Evolutionary conservation across 2,329 filamentous ascomycete species (phyloP).

Genomic region (Fusarium liriodendri): DNA sequence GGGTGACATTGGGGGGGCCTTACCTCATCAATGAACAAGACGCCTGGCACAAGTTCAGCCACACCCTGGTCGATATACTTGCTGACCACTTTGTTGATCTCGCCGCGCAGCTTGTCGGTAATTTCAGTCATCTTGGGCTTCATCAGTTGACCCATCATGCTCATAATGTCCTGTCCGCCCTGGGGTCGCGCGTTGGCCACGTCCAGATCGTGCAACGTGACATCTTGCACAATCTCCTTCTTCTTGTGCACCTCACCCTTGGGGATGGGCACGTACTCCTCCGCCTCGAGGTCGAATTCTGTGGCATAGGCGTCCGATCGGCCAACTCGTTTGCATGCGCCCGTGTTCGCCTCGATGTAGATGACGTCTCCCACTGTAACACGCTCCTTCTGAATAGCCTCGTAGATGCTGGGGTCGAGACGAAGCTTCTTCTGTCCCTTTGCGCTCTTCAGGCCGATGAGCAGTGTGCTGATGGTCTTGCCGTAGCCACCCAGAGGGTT

Average conservation of each 20-base stretch:
- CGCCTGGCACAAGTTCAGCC: slow-evolving; percentile 96
- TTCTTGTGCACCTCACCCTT: slow-evolving; percentile 99
- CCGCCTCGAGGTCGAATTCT: slow-evolving; percentile 97
- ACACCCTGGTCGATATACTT: slow-evolving; percentile 99
- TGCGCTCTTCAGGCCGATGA: slow-evolving; percentile 94
- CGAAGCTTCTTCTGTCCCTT: slow-evolving; percentile 98
- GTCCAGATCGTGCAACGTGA: slow-evolving; percentile 95
- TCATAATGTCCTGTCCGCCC: slow-evolving; percentile 99
- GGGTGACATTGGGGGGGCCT: slow-evolving; percentile 26
- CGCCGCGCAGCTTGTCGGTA: slow-evolving; percentile 92
- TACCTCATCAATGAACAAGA: slow-evolving; percentile 99
- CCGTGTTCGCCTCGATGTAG: slow-evolving; percentile 99
- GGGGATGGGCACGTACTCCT: slow-evolving; percentile 98
- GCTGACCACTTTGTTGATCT: slow-evolving; percentile 99
- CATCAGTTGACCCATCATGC: slow-evolving; percentile 99
- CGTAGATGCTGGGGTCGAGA: slow-evolving; percentile 97
- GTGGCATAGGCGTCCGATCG: slow-evolving; percentile 97
- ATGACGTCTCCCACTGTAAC: slow-evolving; percentile 97
- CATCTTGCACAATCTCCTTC: slow-evolving; percentile 99
- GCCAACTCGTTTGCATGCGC: slow-evolving; percentile 96
- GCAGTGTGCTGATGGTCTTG: slow-evolving; percentile 94
- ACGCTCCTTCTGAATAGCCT: slow-evolving; percentile 98
- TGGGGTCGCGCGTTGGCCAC: slow-evolving; percentile 95
- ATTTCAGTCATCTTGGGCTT: slow-evolving; percentile 99
- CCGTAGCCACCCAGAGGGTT: slow-evolving; percentile 97